Evolutionary conservation across 805 yeast species (phyloP).

Genomic region (Cyberlindnera petersonii): DNA sequence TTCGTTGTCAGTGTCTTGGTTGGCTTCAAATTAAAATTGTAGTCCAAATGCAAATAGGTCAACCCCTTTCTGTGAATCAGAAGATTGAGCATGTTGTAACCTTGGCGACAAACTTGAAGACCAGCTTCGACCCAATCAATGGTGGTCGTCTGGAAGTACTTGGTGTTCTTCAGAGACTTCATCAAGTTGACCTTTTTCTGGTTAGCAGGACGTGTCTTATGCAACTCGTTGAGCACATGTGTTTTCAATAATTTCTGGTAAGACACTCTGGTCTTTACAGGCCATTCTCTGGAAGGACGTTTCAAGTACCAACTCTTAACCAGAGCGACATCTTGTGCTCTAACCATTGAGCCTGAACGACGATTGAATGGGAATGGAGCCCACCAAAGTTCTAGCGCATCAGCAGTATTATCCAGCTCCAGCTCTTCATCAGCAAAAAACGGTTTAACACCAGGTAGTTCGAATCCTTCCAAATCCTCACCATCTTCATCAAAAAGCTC

Average conservation of each 20-base stretch:
- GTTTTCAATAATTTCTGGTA: conserved; percentile 85
- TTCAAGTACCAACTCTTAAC: conserved; percentile 79
- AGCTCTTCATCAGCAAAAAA: conserved; percentile 44
- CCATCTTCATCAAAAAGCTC: conserved; percentile 28
- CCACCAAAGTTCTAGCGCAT: conserved; percentile 66
- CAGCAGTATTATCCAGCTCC: conserved; percentile 42
- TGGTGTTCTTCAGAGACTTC: conserved; percentile 67
- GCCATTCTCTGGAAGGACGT: conserved; percentile 55
- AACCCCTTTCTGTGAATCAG: conserved; percentile 87
- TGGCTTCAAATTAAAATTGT: conserved; percentile 93
- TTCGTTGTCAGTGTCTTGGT: conserved; percentile 94
- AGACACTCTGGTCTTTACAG: conserved; percentile 78
- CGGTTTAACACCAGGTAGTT: conserved; percentile 47
- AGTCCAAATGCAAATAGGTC: conserved; percentile 89
- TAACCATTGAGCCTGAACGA: conserved; percentile 62
- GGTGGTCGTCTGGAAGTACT: conserved; percentile 84
- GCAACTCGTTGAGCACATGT: conserved; percentile 68
- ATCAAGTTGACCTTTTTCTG: conserved; percentile 56
- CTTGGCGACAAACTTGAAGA: conserved; percentile 87
- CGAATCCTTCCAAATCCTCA: conserved; percentile 37
- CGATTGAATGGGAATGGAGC: conserved; percentile 85
- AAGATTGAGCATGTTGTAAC: conserved; percentile 87
- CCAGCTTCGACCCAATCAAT: conserved; percentile 99
- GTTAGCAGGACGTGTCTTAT: conserved; percentile 39
- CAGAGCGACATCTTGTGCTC: conserved; percentile 89